Evolutionary conservation across 805 yeast species (phyloP).

Genomic region (Scheffersomyces stipitis): DNA sequence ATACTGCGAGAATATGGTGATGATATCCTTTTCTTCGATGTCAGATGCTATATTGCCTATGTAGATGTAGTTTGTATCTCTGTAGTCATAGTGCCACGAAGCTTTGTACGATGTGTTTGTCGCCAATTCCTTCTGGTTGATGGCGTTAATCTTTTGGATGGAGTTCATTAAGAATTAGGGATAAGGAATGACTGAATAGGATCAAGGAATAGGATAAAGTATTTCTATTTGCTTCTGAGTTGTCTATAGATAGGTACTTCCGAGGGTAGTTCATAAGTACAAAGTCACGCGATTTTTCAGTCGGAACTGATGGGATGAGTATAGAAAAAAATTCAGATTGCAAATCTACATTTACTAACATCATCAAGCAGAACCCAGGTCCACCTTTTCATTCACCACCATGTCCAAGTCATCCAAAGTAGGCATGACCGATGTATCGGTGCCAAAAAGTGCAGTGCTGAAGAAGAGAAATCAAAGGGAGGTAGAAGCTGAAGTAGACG

Average conservation of each 20-base stretch:
- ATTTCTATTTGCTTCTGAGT: no score
- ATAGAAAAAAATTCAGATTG: no score
- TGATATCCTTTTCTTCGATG: constrained; percentile 71
- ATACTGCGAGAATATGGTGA: constrained; percentile 81
- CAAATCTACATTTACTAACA: no score
- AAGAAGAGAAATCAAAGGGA: constrained; percentile 15
- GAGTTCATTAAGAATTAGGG: constrained; percentile 28
- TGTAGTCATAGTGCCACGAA: constrained; percentile 89
- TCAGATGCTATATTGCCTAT: constrained; percentile 71
- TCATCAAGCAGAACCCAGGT: no score
- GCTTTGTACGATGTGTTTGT: constrained; percentile 55
- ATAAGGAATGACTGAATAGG: not conserved
- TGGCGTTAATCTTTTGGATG: constrained; percentile 46
- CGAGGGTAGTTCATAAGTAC: no score
- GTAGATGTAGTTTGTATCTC: constrained; percentile 71
- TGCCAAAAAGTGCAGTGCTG: no score
- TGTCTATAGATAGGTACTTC: no score
- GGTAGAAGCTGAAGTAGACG: constrained; percentile 28
- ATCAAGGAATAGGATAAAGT: no score
- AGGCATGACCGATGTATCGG: no score
- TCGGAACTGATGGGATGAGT: constrained; percentile 4
- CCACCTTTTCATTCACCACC: no score
- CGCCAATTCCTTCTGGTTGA: constrained; percentile 69
- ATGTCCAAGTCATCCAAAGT: no score
- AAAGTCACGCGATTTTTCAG: no score